Evolutionary conservation across 371 early-diverging fungal genomes (phyloP).

Genomic region (Rhizopus microsporus): DNA sequence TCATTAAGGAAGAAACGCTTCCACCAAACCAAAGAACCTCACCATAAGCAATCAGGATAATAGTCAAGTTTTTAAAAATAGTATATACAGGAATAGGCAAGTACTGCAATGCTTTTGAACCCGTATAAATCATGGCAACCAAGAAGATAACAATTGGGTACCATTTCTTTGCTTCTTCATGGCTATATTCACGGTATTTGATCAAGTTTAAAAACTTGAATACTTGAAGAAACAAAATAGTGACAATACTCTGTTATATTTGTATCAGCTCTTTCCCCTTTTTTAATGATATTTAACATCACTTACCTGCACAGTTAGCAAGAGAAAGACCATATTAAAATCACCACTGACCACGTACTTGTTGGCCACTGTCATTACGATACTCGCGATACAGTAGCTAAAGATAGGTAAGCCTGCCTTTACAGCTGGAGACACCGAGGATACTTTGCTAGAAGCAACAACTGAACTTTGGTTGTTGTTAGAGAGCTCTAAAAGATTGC

Average conservation of each 20-base stretch:
- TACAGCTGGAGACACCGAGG: constrained; percentile 17
- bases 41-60: constrained; percentile 95
- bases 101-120: constrained; percentile 92
- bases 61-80: constrained; percentile 98
- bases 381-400: constrained; percentile 88
- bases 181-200: constrained; percentile 65
- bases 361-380: constrained; percentile 96
- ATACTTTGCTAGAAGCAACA: constrained; percentile 24
- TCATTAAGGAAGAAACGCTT: constrained; percentile 75
- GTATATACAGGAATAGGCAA: constrained; percentile 96
- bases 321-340: constrained; percentile 89
- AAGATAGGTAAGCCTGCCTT: constrained; percentile 62
- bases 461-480: constrained; percentile 3
- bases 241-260: constrained; percentile 34
- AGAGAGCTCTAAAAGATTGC: constrained; percentile 10
- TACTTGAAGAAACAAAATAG: constrained; percentile 37
- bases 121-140: constrained; percentile 97
- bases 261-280: not conserved
- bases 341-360: constrained; percentile 90
- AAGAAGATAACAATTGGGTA: constrained; percentile 85
- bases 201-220: constrained; percentile 69
- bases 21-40: constrained; percentile 87
- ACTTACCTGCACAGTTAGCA: constrained; percentile 82
- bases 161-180: constrained; percentile 78
- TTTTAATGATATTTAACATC: not conserved